phyloP scores from a whole-genome alignment of 345 rosid genomes.

The Schrenkiella parvula region DNA sequence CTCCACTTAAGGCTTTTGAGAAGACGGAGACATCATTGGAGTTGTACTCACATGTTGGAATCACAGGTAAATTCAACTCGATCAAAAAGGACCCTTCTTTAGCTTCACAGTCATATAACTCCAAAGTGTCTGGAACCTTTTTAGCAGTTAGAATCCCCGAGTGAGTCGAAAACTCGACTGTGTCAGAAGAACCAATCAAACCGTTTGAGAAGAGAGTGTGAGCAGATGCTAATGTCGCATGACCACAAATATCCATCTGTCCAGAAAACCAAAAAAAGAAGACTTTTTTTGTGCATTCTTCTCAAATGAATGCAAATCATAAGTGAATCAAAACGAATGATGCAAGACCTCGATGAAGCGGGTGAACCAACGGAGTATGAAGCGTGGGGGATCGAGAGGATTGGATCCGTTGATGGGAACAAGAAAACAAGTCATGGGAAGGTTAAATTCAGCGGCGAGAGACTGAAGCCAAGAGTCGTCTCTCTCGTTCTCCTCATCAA shows the following conservation, averaged over 20 bases:
- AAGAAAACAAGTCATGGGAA: slow-evolving; percentile 43
- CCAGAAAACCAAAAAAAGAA: not conserved
- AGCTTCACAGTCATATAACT: no score
- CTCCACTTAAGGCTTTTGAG: slow-evolving; percentile 46
- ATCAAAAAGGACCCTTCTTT: slow-evolving; percentile 31
- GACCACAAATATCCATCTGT: slow-evolving; percentile 62
- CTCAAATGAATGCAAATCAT: not conserved
- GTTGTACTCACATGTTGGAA: slow-evolving; percentile 34
- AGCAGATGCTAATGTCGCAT: slow-evolving; percentile 77
- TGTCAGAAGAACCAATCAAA: slow-evolving; percentile 28
- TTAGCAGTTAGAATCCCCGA: slow-evolving; percentile 62
- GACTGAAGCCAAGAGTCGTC: slow-evolving; percentile 64
- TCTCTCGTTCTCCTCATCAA: slow-evolving; percentile 44
- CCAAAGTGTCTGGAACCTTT: slow-evolving; percentile 33
- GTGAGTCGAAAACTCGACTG: slow-evolving; percentile 51
- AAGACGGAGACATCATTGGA: slow-evolving; percentile 33
- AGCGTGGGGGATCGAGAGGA: not conserved
- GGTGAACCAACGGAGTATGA: slow-evolving; percentile 58
- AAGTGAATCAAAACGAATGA: not conserved
- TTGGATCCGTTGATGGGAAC: not conserved
- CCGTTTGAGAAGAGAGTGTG: slow-evolving; percentile 52
- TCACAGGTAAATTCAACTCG: slow-evolving; percentile 54
- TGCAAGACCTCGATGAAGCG: not conserved
- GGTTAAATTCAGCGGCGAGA: slow-evolving; percentile 47
- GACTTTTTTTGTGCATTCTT: no score